phyloP scores from a whole-genome alignment of 176 grass and related monocot genomes.

The Hsuehochloa calcarea region DNA sequence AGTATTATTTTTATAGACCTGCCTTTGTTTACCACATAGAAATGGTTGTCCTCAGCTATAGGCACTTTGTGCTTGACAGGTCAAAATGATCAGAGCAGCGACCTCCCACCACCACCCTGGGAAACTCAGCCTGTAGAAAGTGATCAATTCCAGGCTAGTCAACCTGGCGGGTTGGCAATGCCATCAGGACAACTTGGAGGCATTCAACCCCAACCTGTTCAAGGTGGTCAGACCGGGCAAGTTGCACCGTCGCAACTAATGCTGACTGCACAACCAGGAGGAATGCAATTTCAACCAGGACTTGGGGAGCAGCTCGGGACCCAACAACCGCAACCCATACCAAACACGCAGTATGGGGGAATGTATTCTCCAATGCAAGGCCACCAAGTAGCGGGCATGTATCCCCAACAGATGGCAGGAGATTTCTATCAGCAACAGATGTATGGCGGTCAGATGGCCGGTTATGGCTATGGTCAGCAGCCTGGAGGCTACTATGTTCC shows the following conservation, averaged over 20 bases:
- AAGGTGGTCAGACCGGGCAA: conserved; percentile 44
- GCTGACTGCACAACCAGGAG: conserved; percentile 42
- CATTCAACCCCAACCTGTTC: conserved; percentile 44
- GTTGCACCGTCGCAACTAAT: conserved; percentile 36
- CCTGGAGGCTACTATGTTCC: conserved; percentile 51
- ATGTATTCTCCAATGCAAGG: conserved; percentile 56
- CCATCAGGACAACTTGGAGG: conserved; percentile 39
- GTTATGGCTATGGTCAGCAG: conserved; percentile 61
- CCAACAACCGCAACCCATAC: conserved; percentile 36
- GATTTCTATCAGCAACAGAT: conserved; percentile 58
- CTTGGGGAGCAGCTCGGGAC: conserved; percentile 28
- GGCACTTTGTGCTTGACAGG: conserved; percentile 32
- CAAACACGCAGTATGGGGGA: conserved; percentile 38
- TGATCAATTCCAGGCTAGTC: conserved; percentile 38
- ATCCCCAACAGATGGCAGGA: conserved; percentile 54
- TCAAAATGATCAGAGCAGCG: conserved; percentile 55
- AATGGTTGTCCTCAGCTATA: neutral
- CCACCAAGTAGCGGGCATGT: conserved; percentile 38
- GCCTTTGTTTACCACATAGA: conserved; percentile 1
- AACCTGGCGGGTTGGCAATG: conserved; percentile 23
- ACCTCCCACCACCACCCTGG: conserved; percentile 85
- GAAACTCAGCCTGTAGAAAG: conserved; percentile 58
- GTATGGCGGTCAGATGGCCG: conserved; percentile 58
- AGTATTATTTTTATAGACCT: neutral
- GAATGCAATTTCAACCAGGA: conserved; percentile 44